A percentile compares a stretch with the other conserved stretches of the same genome.
Evolutionary conservation across 2,329 filamentous ascomycete species (phyloP).

Genomic region (Phaeoacremonium minimum): DNA sequence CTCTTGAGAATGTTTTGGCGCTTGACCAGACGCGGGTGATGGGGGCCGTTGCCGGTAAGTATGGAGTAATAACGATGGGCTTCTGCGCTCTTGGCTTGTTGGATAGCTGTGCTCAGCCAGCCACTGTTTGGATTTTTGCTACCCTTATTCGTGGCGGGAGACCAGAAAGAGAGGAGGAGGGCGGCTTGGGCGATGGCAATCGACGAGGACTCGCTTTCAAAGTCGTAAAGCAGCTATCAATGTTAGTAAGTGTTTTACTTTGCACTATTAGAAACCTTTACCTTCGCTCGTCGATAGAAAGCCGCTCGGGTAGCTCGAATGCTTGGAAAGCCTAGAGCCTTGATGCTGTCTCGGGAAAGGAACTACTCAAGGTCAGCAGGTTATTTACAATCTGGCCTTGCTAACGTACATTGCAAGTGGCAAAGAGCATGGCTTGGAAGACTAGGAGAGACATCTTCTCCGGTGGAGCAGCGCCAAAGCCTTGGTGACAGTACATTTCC

Average conservation of each 20-base stretch:
- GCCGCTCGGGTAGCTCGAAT: conserved; percentile 37
- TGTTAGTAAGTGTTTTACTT: background rate
- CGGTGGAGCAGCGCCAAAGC: conserved; percentile 9
- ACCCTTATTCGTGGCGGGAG: conserved; percentile 20
- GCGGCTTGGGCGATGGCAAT: conserved; percentile 34
- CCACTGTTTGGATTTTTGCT: conserved; percentile 34
- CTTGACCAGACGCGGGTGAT: conserved; percentile 14
- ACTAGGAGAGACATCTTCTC: conserved; percentile 37
- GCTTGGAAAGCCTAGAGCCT: conserved; percentile 34
- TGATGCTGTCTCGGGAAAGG: conserved; percentile 31
- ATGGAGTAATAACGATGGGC: conserved; percentile 33
- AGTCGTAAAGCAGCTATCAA: conserved; percentile 33
- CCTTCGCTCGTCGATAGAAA: conserved; percentile 38
- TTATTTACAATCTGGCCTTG: conserved; percentile 5
- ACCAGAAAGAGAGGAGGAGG: conserved; percentile 39
- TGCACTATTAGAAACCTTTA: conserved; percentile 12
- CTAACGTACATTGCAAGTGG: conserved; percentile 30
- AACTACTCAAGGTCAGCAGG: conserved; percentile 18
- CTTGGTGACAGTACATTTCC: conserved; percentile 32
- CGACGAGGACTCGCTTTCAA: conserved; percentile 37
- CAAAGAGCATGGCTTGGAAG: conserved; percentile 40
- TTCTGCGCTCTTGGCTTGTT: conserved; percentile 41
- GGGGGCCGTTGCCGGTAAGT: conserved; percentile 15
- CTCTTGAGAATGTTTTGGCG: conserved; percentile 20
- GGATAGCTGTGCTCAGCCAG: conserved; percentile 45